phyloP scores from a whole-genome alignment of 2,329 filamentous ascomycete genomes.

The Diaporthe sp. region DNA sequence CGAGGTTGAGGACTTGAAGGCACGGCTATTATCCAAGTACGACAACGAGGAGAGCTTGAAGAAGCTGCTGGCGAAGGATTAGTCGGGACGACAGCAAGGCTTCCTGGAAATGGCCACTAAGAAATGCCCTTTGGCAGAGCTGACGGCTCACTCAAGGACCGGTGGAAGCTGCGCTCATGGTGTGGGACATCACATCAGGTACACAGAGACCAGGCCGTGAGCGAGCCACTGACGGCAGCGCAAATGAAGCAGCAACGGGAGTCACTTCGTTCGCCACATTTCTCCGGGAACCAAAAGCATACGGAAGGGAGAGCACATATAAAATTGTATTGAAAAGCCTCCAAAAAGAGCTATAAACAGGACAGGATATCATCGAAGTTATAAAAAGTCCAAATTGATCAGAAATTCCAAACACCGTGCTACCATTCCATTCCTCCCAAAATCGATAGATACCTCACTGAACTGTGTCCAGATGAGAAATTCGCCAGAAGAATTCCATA shows the following conservation, averaged over 20 bases:
- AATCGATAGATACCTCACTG: background rate
- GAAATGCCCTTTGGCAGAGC: background rate
- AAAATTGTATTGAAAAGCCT: background rate
- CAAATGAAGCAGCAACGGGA: background rate
- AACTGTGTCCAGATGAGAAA: background rate
- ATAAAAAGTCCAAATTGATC: background rate
- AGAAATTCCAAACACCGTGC: constrained; percentile 26
- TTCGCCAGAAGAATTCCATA: background rate
- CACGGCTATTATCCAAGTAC: constrained; percentile 37
- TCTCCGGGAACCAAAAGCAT: background rate
- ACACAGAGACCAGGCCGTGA: too few species aligned
- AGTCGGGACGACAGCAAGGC: background rate
- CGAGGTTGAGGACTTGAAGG: constrained; percentile 38
- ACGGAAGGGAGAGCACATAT: too few species aligned
- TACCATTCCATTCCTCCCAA: background rate
- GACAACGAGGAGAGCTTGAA: constrained; percentile 36
- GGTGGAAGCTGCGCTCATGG: background rate
- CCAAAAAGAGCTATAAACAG: background rate
- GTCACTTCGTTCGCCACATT: background rate
- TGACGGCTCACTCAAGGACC: too few species aligned
- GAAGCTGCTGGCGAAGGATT: constrained; percentile 27
- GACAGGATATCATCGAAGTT: background rate
- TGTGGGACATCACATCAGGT: background rate
- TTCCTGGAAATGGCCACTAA: too few species aligned
- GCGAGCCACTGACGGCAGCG: background rate